Percentiles rank a stretch among this genome's conserved stretches.
phyloP scores from a whole-genome alignment of 352 stramenopile species.

The Phytopythium boreale region DNA sequence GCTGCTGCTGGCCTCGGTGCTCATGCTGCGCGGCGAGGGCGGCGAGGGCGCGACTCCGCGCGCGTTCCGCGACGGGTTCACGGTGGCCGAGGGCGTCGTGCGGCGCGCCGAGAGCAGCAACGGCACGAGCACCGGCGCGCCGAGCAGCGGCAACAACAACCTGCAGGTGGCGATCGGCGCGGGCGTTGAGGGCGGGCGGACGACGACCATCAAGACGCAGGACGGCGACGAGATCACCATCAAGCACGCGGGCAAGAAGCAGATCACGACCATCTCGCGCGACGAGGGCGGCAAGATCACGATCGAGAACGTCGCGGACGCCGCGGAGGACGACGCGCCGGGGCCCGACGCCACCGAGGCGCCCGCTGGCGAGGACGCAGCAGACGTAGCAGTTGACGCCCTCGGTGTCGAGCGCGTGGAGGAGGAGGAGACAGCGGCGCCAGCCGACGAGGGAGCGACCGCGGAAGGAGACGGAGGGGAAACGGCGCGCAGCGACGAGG shows the following conservation, averaged over 20 bases:
- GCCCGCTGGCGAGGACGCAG: conserved; percentile 2
- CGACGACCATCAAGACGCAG: conserved; percentile 72
- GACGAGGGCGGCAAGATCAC: conserved; percentile 75
- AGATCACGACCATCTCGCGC: conserved; percentile 66
- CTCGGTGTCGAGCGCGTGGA: conserved; percentile 32
- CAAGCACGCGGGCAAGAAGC: conserved; percentile 53
- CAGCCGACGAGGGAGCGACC: neutral
- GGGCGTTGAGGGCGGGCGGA: conserved; percentile 29
- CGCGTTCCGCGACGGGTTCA: conserved; percentile 76
- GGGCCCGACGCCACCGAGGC: too few species aligned
- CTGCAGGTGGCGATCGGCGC: conserved; percentile 4
- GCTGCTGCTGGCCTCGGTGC: conserved; percentile 53
- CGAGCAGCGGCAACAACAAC: neutral
- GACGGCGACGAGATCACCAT: conserved; percentile 81
- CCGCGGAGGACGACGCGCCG: conserved; percentile 5
- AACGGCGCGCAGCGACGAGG: conserved; percentile 10
- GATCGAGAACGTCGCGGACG: conserved; percentile 43
- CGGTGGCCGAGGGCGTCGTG: conserved; percentile 42
- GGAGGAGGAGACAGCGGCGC: conserved; percentile 5
- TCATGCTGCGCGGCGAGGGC: conserved; percentile 56
- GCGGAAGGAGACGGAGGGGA: conserved; percentile 1
- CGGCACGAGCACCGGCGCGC: conserved; percentile 7
- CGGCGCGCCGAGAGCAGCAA: conserved; percentile 39
- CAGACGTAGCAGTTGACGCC: conserved; percentile 10
- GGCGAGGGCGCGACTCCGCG: conserved; percentile 25